Evolutionary conservation across 768 basidiomycete species (phyloP), one percentile per base, ranked within the genome.

Genomic region (Mycena epipterygia): DNA sequence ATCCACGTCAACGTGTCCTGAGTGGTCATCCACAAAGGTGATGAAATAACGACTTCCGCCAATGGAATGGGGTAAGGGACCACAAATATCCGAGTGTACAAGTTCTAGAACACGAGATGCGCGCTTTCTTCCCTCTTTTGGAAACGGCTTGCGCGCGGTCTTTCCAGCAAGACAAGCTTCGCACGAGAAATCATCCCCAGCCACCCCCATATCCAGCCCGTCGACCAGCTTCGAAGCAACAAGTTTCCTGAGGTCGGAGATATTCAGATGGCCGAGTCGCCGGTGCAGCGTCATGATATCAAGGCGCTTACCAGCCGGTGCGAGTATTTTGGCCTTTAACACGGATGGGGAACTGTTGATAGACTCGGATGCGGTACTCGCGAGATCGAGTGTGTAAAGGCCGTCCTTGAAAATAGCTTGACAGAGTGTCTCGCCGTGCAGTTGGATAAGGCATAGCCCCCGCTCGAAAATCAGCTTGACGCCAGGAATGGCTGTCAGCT

Each of bases 91-190:
- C 1, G 59, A 61, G n/a, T 61, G 59, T 46, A 61, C 44, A 12
- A 61, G n/a, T 13, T 61, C 59, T 61, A 61, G 33, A 61, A 61
- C 44, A 61, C 59, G 44, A 61, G 44, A 25, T 2, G 44, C 59
- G 1, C 59, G 59, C 30, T 19, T 11, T 19, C 59, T 48, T 14
- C 59, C 59, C 14, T 27, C 59, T 23, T 32, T 48, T 9, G 59
- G 44, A 19, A 61, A 61, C 42, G 29, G 5, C 32, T 49, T 61
- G 59, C 46, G 33, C 42, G 29, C 27, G 21, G 57, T 59, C 57
- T 59, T 59, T 21, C 57, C 57, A 19, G 5, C 8, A 13, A 61
- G 33, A 19, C 59, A 61, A 19, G 44, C 42, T 5, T 49, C 59
- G 12, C 59, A 61, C n/a, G 30, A 33, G n/a, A 61, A 32, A 49